These are phyloP conservation scores for Aspergillus funiculosus DNA, from an alignment of 495 filamentous ascomycete species.

Conservation along the genomic window DNA sequence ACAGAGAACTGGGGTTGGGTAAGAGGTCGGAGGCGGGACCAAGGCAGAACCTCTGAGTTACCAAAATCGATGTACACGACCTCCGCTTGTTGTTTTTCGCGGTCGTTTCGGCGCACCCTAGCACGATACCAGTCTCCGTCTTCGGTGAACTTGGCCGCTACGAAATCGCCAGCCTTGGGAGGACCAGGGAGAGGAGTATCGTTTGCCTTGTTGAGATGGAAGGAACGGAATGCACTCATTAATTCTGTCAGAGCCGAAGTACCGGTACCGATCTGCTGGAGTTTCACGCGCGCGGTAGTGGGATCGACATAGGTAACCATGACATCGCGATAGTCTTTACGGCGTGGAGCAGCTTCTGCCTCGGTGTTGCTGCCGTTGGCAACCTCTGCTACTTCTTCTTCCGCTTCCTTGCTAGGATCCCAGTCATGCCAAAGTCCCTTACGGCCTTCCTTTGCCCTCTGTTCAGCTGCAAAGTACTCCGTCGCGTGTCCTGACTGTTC, in stretches of 20 bases:
- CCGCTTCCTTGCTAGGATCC: constrained; percentile 74
- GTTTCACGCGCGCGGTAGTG: constrained; percentile 64
- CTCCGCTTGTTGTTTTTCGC: constrained; percentile 78
- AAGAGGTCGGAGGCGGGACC: constrained; percentile 74
- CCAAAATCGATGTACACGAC: constrained; percentile 95
- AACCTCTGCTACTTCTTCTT: constrained; percentile 44
- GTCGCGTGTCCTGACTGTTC: constrained; percentile 86
- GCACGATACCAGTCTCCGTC: constrained; percentile 95
- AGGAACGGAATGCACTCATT: constrained; percentile 82
- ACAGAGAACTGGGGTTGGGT: constrained; percentile 68
- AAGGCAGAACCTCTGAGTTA: constrained; percentile 82
- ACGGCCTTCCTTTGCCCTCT: constrained; percentile 75
- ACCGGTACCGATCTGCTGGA: constrained; percentile 80
- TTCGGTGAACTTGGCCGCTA: constrained; percentile 79
- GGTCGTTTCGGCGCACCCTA: constrained; percentile 84
- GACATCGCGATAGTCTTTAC: constrained; percentile 86
- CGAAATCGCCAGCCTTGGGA: constrained; percentile 86
- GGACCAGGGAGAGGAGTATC: constrained; percentile 62
- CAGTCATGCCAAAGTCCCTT: constrained; percentile 92
- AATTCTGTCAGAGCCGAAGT: constrained; percentile 75
- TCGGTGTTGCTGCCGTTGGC: constrained; percentile 47
- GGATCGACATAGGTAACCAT: constrained; percentile 83
- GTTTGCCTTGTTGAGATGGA: constrained; percentile 74
- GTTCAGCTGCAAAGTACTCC: constrained; percentile 82
- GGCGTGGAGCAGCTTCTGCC: constrained; percentile 47